phyloP scores from a whole-genome alignment of 2,329 filamentous ascomycete genomes.

The Phaeosphaeriaceae sp. region DNA sequence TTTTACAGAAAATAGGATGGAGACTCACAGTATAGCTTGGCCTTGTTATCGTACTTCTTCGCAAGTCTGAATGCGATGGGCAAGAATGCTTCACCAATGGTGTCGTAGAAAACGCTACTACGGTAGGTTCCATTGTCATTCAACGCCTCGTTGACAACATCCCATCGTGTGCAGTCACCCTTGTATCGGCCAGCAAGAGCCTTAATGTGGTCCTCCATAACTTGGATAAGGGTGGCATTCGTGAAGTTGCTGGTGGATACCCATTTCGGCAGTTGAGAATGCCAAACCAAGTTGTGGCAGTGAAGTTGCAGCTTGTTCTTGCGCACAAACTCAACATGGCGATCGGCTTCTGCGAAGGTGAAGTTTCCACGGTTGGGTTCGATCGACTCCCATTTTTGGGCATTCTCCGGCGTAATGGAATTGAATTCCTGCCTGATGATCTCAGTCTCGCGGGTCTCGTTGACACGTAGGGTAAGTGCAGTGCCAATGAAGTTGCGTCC shows the following conservation, averaged over 20 bases:
- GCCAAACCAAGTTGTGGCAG: constrained; percentile 53
- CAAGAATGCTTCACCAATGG: constrained; percentile 54
- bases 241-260: constrained; percentile 45
- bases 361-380: constrained; percentile 48
- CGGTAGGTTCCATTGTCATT: constrained; percentile 56
- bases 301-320: constrained; percentile 44
- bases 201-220: constrained; percentile 53
- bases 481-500: constrained; percentile 34
- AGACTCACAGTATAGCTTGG: constrained; percentile 55
- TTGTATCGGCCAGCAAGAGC: constrained; percentile 48
- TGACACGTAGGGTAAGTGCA: constrained; percentile 30
- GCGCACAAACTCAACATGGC: constrained; percentile 41
- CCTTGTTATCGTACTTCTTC: constrained; percentile 46
- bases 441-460: constrained; percentile 30
- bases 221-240: constrained; percentile 49
- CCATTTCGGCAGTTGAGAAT: constrained; percentile 50
- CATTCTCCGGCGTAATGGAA: constrained; percentile 32
- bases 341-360: constrained; percentile 47
- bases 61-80: constrained; percentile 54
- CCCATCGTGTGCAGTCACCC: constrained; percentile 49
- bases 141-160: constrained; percentile 53
- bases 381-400: constrained; percentile 46
- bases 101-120: constrained; percentile 49
- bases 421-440: constrained; percentile 40
- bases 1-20: not conserved